Percentiles rank a stretch among this genome's conserved stretches.
phyloP scores from a whole-genome alignment of 225 moss, liverwort and hornwort genomes.

The Physcomitrium patens region DNA sequence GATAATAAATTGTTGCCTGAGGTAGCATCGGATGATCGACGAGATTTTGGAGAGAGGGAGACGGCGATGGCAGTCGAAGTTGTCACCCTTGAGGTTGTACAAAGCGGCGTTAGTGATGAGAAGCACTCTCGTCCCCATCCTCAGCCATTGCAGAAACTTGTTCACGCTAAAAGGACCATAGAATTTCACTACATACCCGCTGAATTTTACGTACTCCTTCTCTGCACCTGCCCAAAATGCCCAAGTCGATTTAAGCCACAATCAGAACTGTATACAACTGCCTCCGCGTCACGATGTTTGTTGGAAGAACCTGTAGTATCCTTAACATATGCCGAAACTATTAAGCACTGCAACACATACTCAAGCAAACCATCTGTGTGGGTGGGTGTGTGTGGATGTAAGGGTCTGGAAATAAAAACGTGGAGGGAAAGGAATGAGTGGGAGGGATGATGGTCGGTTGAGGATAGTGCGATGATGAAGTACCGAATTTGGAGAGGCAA shows the following conservation, averaged over 20 bases:
- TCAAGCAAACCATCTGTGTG: too few species aligned
- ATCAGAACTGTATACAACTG: not conserved
- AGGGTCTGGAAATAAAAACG: too few species aligned
- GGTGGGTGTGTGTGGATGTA: too few species aligned
- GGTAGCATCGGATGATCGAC: conserved; percentile 26
- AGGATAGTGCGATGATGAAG: not conserved
- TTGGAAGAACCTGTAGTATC: too few species aligned
- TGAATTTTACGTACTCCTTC: conserved; percentile 40
- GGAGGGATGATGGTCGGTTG: not conserved
- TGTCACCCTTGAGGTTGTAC: conserved; percentile 37
- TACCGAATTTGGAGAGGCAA: conserved; percentile 39
- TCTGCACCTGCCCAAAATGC: conserved; percentile 24
- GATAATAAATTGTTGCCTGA: conserved; percentile 25
- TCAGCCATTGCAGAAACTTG: conserved; percentile 32
- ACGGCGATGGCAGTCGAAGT: conserved; percentile 27
- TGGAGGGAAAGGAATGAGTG: not conserved
- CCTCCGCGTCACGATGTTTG: not conserved
- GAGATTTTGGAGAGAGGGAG: conserved; percentile 36
- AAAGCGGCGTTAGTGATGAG: conserved; percentile 39
- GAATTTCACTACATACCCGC: conserved; percentile 40
- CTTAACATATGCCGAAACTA: too few species aligned
- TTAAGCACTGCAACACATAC: too few species aligned
- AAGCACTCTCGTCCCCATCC: conserved; percentile 35
- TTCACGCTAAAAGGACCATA: conserved; percentile 21
- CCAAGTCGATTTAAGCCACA: conserved; percentile 6